Evolutionary conservation across 495 filamentous ascomycete species (phyloP).

Genomic region (Neurospora sp.): DNA sequence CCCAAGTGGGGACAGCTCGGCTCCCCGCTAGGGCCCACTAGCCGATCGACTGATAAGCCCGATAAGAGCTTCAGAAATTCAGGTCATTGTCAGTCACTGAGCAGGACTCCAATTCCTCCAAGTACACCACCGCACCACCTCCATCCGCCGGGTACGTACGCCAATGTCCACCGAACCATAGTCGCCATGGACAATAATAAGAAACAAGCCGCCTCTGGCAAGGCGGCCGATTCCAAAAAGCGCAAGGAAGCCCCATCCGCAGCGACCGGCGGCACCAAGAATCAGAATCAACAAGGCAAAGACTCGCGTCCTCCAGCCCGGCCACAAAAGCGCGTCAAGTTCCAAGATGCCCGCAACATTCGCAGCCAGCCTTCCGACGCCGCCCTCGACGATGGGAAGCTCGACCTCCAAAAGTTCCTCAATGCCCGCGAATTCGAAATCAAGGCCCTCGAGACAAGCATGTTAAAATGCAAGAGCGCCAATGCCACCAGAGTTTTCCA

Average conservation of each 20-base stretch:
- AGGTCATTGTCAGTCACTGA: background rate
- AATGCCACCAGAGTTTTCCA: slow-evolving; percentile 76
- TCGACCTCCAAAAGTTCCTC: slow-evolving; percentile 75
- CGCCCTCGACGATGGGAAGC: slow-evolving; percentile 64
- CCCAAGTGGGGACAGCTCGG: background rate
- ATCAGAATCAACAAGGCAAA: background rate
- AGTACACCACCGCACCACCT: background rate
- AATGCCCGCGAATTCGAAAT: slow-evolving; percentile 82
- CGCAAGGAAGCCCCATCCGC: slow-evolving; percentile 10
- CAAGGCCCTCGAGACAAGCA: slow-evolving; percentile 66
- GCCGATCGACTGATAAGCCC: slow-evolving; percentile 8
- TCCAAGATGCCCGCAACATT: slow-evolving; percentile 58
- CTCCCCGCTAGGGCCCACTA: background rate
- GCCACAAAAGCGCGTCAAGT: slow-evolving; percentile 47
- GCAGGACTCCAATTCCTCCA: background rate
- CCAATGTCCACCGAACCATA: background rate
- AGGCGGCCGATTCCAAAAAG: slow-evolving; percentile 3
- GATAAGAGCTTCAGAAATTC: slow-evolving; percentile 18
- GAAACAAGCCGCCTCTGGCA: background rate
- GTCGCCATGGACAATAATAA: slow-evolving; percentile 5
- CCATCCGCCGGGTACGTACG: background rate
- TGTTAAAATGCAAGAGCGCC: slow-evolving; percentile 57
- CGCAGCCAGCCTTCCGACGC: slow-evolving; percentile 60
- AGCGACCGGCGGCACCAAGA: background rate
- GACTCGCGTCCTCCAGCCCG: slow-evolving; percentile 3